These are phyloP conservation scores for Alternaria brassicae DNA, from an alignment of 2,329 filamentous ascomycete genomes.

Conservation along the genomic window DNA sequence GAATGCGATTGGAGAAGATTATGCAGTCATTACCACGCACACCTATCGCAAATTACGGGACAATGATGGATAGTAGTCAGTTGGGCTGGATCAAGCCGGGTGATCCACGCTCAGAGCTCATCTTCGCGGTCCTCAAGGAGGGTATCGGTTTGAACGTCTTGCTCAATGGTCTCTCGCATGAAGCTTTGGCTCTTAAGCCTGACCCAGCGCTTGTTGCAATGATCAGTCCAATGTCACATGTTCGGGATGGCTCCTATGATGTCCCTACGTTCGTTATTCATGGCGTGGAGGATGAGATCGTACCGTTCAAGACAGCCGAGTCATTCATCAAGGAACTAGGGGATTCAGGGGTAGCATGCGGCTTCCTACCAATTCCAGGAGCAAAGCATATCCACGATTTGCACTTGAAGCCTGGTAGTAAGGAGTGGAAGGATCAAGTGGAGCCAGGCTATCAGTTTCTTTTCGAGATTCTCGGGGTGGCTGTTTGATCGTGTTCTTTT, in stretches of 20 bases:
- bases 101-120: slow-evolving; percentile 8
- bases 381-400: slow-evolving; percentile 10
- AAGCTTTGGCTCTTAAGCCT: background rate
- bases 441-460: slow-evolving; percentile 7
- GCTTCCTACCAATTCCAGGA: slow-evolving; percentile 1
- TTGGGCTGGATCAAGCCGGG: slow-evolving; percentile 10
- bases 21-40: slow-evolving; percentile 4
- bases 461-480: background rate
- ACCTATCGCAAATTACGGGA: slow-evolving; percentile 5
- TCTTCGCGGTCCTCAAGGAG: slow-evolving; percentile 7
- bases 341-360: slow-evolving; percentile 1
- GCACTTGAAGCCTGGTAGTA: slow-evolving; percentile 4
- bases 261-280: slow-evolving; percentile 10
- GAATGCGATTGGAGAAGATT: slow-evolving; percentile 11
- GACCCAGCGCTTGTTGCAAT: slow-evolving; percentile 4
- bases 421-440: slow-evolving; percentile 6
- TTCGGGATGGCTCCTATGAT: slow-evolving; percentile 4
- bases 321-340: slow-evolving; percentile 2
- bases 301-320: slow-evolving; percentile 9
- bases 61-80: slow-evolving; percentile 11
- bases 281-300: slow-evolving; percentile 3
- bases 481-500: background rate
- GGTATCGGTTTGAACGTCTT: background rate
- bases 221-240: slow-evolving; percentile 9
- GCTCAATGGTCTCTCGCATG: slow-evolving; percentile 1